Conservation (phyloP, 306 rosid genomes). For the Rosa lucieae region DNA sequence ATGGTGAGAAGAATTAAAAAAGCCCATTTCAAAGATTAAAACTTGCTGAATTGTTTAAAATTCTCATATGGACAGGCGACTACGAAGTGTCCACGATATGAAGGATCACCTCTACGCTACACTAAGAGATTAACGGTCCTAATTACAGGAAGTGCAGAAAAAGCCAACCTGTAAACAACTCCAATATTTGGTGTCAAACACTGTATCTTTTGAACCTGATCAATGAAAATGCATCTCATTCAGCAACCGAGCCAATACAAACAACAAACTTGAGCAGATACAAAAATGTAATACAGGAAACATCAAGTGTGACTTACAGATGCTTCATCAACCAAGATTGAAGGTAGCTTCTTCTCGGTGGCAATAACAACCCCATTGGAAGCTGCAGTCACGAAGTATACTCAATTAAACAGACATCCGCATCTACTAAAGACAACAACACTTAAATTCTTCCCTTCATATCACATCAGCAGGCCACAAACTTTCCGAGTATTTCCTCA, state of each 20-base stretch:
- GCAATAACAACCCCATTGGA: slow-evolving; percentile 96
- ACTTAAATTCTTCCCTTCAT: neutral
- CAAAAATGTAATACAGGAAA: neutral
- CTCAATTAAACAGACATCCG: neutral
- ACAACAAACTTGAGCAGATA: neutral
- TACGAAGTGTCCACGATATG: neutral
- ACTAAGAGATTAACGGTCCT: neutral
- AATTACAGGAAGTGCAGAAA: neutral
- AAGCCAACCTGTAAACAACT: slow-evolving; percentile 83
- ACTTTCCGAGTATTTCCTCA: neutral
- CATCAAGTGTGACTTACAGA: slow-evolving; percentile 54
- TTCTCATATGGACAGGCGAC: neutral
- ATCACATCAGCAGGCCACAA: neutral
- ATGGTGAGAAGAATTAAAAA: slow-evolving; percentile 1
- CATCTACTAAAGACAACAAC: neutral
- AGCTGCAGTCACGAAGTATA: slow-evolving; percentile 54
- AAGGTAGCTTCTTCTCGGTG: slow-evolving; percentile 94
- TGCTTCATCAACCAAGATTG: slow-evolving; percentile 90
- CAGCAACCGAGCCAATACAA: neutral
- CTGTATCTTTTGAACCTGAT: slow-evolving; percentile 90
- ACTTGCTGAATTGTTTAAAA: neutral
- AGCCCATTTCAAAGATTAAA: neutral
- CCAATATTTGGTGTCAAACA: slow-evolving; percentile 87
- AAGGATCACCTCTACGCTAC: neutral
- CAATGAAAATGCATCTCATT: slow-evolving; percentile 12